phyloP scores from a whole-genome alignment of 83 land plant species.

The Diphasiastrum complanatum region DNA sequence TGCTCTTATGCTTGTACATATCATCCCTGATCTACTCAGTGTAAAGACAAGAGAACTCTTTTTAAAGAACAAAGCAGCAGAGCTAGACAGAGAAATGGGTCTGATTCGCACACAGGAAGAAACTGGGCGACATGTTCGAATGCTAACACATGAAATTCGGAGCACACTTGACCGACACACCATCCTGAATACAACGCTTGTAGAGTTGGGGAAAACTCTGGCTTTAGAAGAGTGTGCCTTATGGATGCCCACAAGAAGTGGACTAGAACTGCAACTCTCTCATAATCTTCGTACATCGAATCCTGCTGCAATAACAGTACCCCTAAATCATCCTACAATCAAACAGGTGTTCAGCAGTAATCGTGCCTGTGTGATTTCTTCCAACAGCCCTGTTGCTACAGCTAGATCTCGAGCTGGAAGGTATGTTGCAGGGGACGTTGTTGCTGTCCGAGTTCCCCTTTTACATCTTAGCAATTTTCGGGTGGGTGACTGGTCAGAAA shows the following conservation, averaged over 20 bases:
- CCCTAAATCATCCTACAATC: no score
- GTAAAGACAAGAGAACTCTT: slow-evolving; percentile 88
- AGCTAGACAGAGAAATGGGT: slow-evolving; percentile 84
- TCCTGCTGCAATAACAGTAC: no score
- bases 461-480: slow-evolving; percentile 47
- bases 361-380: slow-evolving; percentile 38
- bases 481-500: not conserved
- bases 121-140: slow-evolving; percentile 69
- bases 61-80: slow-evolving; percentile 77
- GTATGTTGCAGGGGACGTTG: slow-evolving; percentile 54
- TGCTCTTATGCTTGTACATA: slow-evolving; percentile 75
- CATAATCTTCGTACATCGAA: slow-evolving; percentile 50
- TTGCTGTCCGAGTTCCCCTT: slow-evolving; percentile 86
- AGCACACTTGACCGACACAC: slow-evolving; percentile 88
- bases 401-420: slow-evolving; percentile 5
- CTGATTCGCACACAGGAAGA: slow-evolving; percentile 65
- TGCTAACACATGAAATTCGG: slow-evolving; percentile 88
- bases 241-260: slow-evolving; percentile 74
- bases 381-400: slow-evolving; percentile 35
- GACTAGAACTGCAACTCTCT: slow-evolving; percentile 54
- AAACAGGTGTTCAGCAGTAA: slow-evolving; percentile 39
- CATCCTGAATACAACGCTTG: slow-evolving; percentile 73
- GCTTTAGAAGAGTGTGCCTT: slow-evolving; percentile 69
- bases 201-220: slow-evolving; percentile 69
- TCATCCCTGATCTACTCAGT: slow-evolving; percentile 75